Evolutionary conservation across 352 stramenopile genomes (phyloP).

Genomic region (Aphanomyces cochlioides): DNA sequence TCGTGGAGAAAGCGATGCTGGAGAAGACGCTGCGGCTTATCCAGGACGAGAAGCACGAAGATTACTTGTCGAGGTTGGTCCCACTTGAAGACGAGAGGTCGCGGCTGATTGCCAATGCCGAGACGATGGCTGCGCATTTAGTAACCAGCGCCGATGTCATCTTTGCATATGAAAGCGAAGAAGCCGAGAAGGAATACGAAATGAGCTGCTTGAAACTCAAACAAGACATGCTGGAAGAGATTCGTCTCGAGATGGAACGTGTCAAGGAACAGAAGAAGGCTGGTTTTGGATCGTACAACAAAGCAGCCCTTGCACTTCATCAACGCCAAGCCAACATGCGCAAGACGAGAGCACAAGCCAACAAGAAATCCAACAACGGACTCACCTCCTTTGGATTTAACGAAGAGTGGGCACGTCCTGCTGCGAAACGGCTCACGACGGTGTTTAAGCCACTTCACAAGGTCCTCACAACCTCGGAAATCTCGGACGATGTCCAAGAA

Average conservation of each 20-base stretch:
- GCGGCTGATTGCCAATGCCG: conserved; percentile 43
- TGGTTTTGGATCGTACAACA: conserved; percentile 33
- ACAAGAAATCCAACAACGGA: conserved; percentile 20
- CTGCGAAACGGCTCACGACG: conserved; percentile 16
- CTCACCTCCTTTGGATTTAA: conserved; percentile 2
- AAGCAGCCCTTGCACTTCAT: conserved; percentile 1
- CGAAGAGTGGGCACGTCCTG: conserved; percentile 19
- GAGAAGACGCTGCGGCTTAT: conserved; percentile 37
- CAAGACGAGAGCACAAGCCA: conserved; percentile 10
- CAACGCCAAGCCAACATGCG: conserved; percentile 22
- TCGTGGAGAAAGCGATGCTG: conserved; percentile 58
- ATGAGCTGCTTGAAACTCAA: conserved; percentile 73
- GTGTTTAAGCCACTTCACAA: conserved; percentile 26
- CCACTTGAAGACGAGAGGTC: conserved; percentile 48
- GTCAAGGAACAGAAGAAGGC: conserved; percentile 69
- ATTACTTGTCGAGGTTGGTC: conserved; percentile 49
- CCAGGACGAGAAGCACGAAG: conserved; percentile 59
- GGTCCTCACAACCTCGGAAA: conserved; percentile 5
- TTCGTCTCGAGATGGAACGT: conserved; percentile 82
- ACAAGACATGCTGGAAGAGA: conserved; percentile 82
- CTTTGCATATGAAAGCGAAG: conserved; percentile 77
- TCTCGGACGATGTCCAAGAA: conserved; percentile 6
- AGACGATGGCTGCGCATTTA: conserved; percentile 52
- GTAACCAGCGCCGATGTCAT: conserved; percentile 57
- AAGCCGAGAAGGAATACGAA: conserved; percentile 70